These are phyloP conservation scores for Pterocarpus macrocarpus DNA, from an alignment of 306 rosid species.

Conservation along the genomic window DNA sequence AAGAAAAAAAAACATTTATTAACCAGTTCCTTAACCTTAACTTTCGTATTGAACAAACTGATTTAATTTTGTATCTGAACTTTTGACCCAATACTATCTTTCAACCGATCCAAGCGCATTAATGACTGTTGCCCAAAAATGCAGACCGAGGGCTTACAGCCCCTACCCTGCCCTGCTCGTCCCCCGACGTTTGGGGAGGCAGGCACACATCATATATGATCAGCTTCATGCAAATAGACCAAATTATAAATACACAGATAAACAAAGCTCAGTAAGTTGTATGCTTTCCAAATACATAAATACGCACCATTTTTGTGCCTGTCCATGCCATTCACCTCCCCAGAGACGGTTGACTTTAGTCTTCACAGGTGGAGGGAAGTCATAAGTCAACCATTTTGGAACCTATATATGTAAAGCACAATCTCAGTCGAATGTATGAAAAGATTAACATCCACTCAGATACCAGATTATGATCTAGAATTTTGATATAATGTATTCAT, in stretches of 20 bases:
- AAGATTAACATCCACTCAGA: conserved; percentile 22
- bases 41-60: not conserved
- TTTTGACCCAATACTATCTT: not conserved
- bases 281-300: conserved; percentile 26
- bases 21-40: conserved; percentile 11
- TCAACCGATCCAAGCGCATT: conserved; percentile 11
- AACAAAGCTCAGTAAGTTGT: not conserved
- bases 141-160: not conserved
- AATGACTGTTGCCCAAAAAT: not conserved
- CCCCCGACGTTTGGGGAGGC: not conserved
- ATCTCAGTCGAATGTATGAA: conserved; percentile 39
- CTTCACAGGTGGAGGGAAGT: conserved; percentile 96
- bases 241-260: not conserved
- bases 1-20: not conserved
- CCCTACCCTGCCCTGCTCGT: no score
- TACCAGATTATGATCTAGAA: conserved; percentile 8
- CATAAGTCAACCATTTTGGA: conserved; percentile 91
- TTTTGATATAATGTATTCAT: conserved; percentile 13
- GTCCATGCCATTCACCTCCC: conserved; percentile 99
- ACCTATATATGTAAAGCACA: conserved; percentile 71
- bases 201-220: not conserved
- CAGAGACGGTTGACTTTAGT: conserved; percentile 94
- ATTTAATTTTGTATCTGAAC: conserved; percentile 6
- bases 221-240: not conserved
- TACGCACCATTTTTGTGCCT: conserved; percentile 91